Evolutionary conservation across 164 flowering plant genomes (phyloP), one percentile per base, ranked within the genome.

Genomic region (Chimonanthus salicifolius): DNA sequence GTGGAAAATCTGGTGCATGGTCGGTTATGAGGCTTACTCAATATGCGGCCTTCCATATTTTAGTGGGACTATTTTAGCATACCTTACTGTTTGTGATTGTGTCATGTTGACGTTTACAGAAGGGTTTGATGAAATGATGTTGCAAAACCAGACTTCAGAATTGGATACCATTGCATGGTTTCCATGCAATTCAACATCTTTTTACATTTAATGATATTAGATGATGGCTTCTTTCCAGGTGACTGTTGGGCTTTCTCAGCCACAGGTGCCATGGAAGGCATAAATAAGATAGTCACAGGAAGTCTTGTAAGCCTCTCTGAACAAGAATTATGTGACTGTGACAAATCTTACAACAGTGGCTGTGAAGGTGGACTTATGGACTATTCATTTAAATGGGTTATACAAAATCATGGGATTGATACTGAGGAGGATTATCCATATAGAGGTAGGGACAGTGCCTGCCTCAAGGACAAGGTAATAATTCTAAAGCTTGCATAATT

Each of bases 231-330:
- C 2, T 80, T 33, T 75, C 20, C 79, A 93, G 99, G 98, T 76
- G 98, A 92, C 75, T 95, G 99, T 80, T 95, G 99, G 99, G 78
- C 99, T 70, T 95, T 95, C 84, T 87, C 99, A 49, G 92, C 99
- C 13, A 95, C 99, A 0, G 99, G 98, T 46, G 97, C 98, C 51
- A 87, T 93, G 0, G 99, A 95, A 84, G 97, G 99, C 50, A 85
- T 93, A 68, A 93, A 95, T 74, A 79, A 92, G 84, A 92, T 95
- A 70, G 85, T 83, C 49, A 86, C 97, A 6, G 97, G 98, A 46
- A 85, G 94, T 72, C 97, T 93, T 63, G 81, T 88, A 5, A 92
- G 97, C 78, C 89, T 95, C 20, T 95, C 99, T 11, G 99, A 95
- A 78, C 99, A 95, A 80, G 99, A 95, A 81, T 72, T 95, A 50